Base-by-base conservation (phyloP, 202 grass and related monocot species). In the Panicum hallii region DNA sequence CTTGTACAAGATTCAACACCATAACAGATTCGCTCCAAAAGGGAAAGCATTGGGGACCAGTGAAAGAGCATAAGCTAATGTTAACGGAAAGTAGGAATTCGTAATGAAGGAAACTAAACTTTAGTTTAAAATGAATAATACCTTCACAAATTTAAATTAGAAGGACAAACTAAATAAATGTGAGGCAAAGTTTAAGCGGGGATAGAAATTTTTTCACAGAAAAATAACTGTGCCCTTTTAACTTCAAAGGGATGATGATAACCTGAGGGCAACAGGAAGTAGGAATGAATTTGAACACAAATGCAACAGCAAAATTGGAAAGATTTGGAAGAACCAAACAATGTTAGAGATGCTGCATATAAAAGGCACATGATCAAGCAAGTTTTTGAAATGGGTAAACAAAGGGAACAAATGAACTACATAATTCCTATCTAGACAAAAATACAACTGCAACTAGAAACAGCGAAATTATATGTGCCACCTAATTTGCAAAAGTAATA, bases 221-320 rank as follows among this genome's bases (percentile, higher is more conserved):
- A 58, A 19, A 60, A 52, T 15, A 11, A 43, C 9, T 0, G 7
- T 5, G 20, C 3, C 20, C 4, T 73, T 63, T 62, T 49, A 46
- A 63, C 38, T 15, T 34, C 36, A 42, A 67, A 42, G 7, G 4
- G 38, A 44, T 30, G n/a, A 16, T 22, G 10, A 53, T 52, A 79
- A 72, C 70, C 6, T 32, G 1, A 72, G 44, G 32, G 20, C 20
- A 55, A 62, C 43, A 79, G 20, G 14, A 19, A 70, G 9, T 71
- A 48, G 19, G 1, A 74, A 48, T 52, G 49, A 64, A 56, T 80
- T 74, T 80, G 47, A 36, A 86, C 7, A 44, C 7, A 36, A 56
- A 54, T 23, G 23, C 28, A 15, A 9, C 53, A 76, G 22, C 23
- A 34, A 42, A 87, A 49, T 4, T n/a, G 38, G 30, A 48, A 67